Conservation (phyloP, 164 flowering plant species). For the Euptelea pleiosperma region DNA sequence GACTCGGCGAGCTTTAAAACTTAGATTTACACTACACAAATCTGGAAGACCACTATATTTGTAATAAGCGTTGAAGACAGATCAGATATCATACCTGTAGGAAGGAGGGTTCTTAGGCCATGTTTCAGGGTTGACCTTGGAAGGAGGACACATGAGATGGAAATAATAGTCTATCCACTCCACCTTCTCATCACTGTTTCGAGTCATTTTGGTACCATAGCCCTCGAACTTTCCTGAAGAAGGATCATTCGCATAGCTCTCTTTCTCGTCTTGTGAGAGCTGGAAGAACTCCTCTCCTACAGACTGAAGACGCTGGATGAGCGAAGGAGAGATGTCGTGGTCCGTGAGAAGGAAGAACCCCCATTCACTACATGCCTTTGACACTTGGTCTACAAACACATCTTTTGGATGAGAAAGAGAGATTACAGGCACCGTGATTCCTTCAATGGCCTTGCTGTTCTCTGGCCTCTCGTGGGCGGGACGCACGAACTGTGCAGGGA, state of each 20-base stretch:
- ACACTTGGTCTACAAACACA: slow-evolving; percentile 23
- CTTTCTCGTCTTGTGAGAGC: slow-evolving; percentile 41
- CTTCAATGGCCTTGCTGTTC: slow-evolving; percentile 34
- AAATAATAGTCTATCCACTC: slow-evolving; percentile 50
- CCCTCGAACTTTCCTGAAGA: slow-evolving; percentile 37
- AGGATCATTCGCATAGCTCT: slow-evolving; percentile 35
- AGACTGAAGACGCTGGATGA: slow-evolving; percentile 27
- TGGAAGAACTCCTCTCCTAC: slow-evolving; percentile 38
- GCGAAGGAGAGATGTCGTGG: slow-evolving; percentile 32
- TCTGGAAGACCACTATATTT: no score
- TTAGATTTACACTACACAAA: no score
- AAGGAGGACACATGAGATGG: slow-evolving; percentile 36
- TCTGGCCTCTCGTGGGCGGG: slow-evolving; percentile 41
- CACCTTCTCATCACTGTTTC: slow-evolving; percentile 31
- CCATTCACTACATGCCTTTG: slow-evolving; percentile 37
- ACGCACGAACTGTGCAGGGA: slow-evolving; percentile 40
- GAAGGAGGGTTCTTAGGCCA: slow-evolving; percentile 45
- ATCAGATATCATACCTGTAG: slow-evolving; percentile 31
- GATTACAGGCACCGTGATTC: slow-evolving; percentile 38
- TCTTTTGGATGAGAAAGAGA: slow-evolving; percentile 31
- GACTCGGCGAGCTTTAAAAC: no score
- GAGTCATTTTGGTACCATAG: slow-evolving; percentile 46
- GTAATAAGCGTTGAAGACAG: neutral
- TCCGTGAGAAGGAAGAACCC: slow-evolving; percentile 38
- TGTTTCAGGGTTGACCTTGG: slow-evolving; percentile 22